phyloP scores from a whole-genome alignment of 352 stramenopile genomes.

The Phytophthora meadii region DNA sequence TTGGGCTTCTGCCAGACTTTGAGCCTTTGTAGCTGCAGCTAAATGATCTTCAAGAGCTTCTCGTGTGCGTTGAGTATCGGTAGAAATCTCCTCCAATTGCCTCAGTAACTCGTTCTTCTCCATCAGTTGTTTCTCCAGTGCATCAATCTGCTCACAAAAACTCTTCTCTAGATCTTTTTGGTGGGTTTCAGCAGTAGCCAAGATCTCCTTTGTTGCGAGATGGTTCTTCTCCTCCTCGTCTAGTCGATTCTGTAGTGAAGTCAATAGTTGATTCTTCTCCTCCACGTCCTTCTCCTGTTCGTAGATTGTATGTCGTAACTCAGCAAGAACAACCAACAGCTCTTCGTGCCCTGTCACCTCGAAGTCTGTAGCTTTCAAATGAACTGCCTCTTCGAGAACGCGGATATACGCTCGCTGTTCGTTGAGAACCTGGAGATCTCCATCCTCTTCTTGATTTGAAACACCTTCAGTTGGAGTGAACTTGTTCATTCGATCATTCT shows the following conservation, averaged over 20 bases:
- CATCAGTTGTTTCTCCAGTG: slow-evolving; percentile 40
- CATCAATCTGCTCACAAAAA: slow-evolving; percentile 36
- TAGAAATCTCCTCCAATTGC: slow-evolving; percentile 18
- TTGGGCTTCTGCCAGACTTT: slow-evolving; percentile 33
- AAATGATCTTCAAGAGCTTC: slow-evolving; percentile 34
- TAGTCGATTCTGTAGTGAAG: slow-evolving; percentile 25
- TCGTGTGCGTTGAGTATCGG: slow-evolving; percentile 20
- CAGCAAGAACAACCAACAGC: slow-evolving; percentile 72
- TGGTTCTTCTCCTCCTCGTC: slow-evolving; percentile 36
- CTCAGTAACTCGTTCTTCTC: slow-evolving; percentile 25
- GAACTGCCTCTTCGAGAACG: slow-evolving; percentile 78
- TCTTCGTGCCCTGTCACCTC: slow-evolving; percentile 78
- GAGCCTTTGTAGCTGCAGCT: slow-evolving; percentile 27
- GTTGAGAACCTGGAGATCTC: slow-evolving; percentile 17
- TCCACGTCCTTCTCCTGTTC: slow-evolving; percentile 68
- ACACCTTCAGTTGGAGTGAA: slow-evolving; percentile 2
- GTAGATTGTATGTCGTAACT: slow-evolving; percentile 82
- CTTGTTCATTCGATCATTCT: slow-evolving; percentile 37
- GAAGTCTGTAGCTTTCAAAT: slow-evolving; percentile 75
- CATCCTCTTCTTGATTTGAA: slow-evolving; percentile 9
- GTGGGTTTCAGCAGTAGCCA: slow-evolving; percentile 18
- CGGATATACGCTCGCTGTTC: slow-evolving; percentile 78
- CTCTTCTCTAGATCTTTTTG: slow-evolving; percentile 29
- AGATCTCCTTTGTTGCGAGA: slow-evolving; percentile 22
- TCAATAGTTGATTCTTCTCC: slow-evolving; percentile 28